Percentiles rank a stretch among this genome's conserved stretches.
Evolutionary conservation across 345 rosid genomes (phyloP).

Genomic region (Eucalyptus brandiana): DNA sequence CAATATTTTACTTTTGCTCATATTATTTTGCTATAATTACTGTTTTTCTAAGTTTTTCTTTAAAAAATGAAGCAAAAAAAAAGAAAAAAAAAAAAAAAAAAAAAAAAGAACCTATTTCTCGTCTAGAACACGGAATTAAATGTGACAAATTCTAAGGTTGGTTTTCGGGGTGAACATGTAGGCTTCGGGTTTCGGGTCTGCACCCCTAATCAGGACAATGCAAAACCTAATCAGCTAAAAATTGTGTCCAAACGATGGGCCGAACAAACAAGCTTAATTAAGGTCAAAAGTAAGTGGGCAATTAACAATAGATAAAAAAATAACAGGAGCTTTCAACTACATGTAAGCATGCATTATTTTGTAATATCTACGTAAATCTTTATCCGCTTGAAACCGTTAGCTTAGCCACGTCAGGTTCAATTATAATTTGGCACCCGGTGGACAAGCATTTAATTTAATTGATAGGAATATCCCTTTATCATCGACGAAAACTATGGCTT

Average conservation of each 20-base stretch:
- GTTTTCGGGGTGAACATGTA: rapidly evolving
- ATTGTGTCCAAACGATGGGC: neutral
- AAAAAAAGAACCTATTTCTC: neutral
- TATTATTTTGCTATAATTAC: neutral
- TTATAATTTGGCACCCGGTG: neutral
- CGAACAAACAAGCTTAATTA: neutral
- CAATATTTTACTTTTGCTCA: neutral
- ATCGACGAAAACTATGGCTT: neutral
- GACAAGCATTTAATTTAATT: neutral
- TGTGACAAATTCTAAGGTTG: rapidly evolving
- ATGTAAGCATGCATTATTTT: rapidly evolving
- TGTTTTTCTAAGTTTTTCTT: neutral
- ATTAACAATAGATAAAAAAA: neutral
- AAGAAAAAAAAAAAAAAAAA: neutral
- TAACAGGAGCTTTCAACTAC: neutral
- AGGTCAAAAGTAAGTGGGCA: neutral
- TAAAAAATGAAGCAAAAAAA: neutral
- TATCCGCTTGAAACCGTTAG: neutral
- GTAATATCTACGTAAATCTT: neutral
- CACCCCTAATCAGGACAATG: neutral
- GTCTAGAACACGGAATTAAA: rapidly evolving
- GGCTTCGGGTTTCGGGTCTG: neutral
- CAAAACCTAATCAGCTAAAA: neutral
- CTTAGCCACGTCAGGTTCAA: neutral
- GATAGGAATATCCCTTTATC: neutral